Evolutionary conservation across 306 rosid species (phyloP).

Genomic region (Trifolium dubium): DNA sequence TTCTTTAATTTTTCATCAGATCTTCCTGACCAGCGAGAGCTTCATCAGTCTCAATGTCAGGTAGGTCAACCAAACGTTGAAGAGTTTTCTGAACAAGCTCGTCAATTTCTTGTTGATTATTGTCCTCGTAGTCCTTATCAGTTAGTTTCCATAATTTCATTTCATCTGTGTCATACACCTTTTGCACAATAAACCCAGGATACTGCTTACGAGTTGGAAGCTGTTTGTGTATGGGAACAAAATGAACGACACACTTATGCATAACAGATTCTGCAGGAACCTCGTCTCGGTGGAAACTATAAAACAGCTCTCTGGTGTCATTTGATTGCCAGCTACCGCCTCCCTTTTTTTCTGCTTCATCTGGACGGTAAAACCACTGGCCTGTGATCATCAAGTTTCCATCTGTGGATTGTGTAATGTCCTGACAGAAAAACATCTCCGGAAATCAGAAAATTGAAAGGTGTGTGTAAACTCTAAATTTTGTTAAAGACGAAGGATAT

Average conservation of each 20-base stretch:
- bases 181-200: slow-evolving; percentile 95
- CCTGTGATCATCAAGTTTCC: slow-evolving; percentile 84
- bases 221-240: slow-evolving; percentile 88
- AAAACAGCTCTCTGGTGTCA: slow-evolving; percentile 91
- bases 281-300: slow-evolving; percentile 95
- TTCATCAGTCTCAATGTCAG: slow-evolving; percentile 76
- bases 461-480: not conserved
- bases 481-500: slow-evolving; percentile 7
- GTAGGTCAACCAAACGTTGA: slow-evolving; percentile 74
- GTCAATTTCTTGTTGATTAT: slow-evolving; percentile 84
- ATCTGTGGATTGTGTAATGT: slow-evolving; percentile 63
- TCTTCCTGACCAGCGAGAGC: slow-evolving; percentile 67
- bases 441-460: slow-evolving; percentile 37
- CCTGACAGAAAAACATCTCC: slow-evolving; percentile 57
- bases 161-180: slow-evolving; percentile 87
- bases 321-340: slow-evolving; percentile 90
- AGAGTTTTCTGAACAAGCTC: slow-evolving; percentile 88
- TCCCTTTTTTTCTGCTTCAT: slow-evolving; percentile 90
- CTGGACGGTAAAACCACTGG: slow-evolving; percentile 99
- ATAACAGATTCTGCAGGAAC: slow-evolving; percentile 97
- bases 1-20: slow-evolving; percentile 65
- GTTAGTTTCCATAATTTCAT: slow-evolving; percentile 93
- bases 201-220: slow-evolving; percentile 82
- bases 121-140: slow-evolving; percentile 89
- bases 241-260: slow-evolving; percentile 97